These are phyloP conservation scores for Scutellaria minor DNA, from an alignment of 257 asterid species.

Conservation along the genomic window DNA sequence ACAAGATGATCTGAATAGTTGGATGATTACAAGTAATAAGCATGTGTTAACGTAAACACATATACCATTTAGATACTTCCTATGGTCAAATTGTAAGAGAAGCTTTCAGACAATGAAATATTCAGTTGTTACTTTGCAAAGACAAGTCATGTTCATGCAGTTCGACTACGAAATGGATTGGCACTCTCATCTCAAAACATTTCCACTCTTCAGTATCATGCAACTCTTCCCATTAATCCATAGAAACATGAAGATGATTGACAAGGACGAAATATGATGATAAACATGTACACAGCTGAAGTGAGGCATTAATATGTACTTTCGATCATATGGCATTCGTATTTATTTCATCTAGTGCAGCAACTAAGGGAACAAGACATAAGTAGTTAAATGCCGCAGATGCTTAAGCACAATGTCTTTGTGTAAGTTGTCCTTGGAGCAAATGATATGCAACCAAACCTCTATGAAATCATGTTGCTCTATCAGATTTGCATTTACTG, in stretches of 20 bases:
- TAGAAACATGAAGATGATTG: not conserved
- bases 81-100: not conserved
- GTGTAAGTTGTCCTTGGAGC: not conserved
- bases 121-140: too few relatives aligned
- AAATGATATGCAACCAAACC: not conserved
- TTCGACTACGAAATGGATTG: too few relatives aligned
- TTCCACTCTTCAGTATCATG: not conserved
- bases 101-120: not conserved
- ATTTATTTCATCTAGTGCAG: too few relatives aligned
- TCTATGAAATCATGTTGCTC: not conserved
- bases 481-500: not conserved
- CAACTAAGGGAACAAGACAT: too few relatives aligned
- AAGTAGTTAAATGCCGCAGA: not conserved
- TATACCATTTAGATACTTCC: not conserved
- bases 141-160: too few relatives aligned
- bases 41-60: not conserved
- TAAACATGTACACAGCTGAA: not conserved
- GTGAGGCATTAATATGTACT: not conserved
- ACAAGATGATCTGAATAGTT: conserved; percentile 65
- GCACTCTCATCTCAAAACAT: not conserved
- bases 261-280: not conserved
- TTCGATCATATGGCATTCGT: not conserved
- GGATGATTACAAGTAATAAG: conserved; percentile 2
- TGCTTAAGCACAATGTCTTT: not conserved
- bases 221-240: not conserved